Percentiles rank a stretch among this genome's conserved stretches.
phyloP scores from a whole-genome alignment of 2,329 filamentous ascomycete species.

The Ascochyta fabae region DNA sequence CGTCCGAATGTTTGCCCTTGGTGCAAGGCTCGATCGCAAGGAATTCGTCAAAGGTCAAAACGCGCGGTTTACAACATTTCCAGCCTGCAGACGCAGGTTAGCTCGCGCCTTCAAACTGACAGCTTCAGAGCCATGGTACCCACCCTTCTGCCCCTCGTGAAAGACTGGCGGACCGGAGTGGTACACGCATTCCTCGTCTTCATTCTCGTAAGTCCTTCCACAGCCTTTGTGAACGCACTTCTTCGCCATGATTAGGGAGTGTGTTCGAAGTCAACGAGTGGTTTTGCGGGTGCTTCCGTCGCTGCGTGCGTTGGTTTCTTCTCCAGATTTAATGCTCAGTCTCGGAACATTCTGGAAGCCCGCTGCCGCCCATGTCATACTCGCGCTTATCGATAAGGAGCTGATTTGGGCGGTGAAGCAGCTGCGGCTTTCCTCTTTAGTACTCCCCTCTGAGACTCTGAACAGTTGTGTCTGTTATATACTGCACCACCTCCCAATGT shows the following conservation, averaged over 20 bases:
- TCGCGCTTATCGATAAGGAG: slow-evolving; percentile 5
- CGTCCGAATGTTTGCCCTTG: slow-evolving; percentile 87
- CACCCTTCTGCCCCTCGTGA: slow-evolving; percentile 98
- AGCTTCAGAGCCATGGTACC: slow-evolving; percentile 8
- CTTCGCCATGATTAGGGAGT: slow-evolving; percentile 62
- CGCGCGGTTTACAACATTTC: slow-evolving; percentile 98
- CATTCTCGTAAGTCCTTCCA: slow-evolving; percentile 83
- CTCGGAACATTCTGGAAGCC: slow-evolving; percentile 48
- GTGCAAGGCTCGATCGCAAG: slow-evolving; percentile 92
- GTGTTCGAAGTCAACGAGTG: slow-evolving; percentile 7
- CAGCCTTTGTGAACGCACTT: slow-evolving; percentile 98
- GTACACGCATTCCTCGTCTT: slow-evolving; percentile 84
- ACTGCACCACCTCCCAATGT: slow-evolving; percentile 30
- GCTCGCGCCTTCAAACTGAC: slow-evolving; percentile 1
- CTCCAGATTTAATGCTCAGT: slow-evolving; percentile 22
- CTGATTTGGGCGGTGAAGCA: slow-evolving; percentile 23
- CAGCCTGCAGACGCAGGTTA: slow-evolving; percentile 68
- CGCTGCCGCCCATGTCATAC: slow-evolving; percentile 14
- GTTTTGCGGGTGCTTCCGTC: slow-evolving; percentile 12
- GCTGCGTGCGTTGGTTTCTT: slow-evolving; percentile 16
- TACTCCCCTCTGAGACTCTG: not conserved
- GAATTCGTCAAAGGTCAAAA: slow-evolving; percentile 98
- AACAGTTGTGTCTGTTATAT: not conserved
- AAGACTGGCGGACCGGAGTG: slow-evolving; percentile 91
- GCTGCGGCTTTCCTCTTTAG: slow-evolving; percentile 7